A percentile compares a stretch with the other conserved stretches of the same genome.
Conservation (phyloP, 352 stramenopile genomes). For the Globisporangium heterothallicum region DNA sequence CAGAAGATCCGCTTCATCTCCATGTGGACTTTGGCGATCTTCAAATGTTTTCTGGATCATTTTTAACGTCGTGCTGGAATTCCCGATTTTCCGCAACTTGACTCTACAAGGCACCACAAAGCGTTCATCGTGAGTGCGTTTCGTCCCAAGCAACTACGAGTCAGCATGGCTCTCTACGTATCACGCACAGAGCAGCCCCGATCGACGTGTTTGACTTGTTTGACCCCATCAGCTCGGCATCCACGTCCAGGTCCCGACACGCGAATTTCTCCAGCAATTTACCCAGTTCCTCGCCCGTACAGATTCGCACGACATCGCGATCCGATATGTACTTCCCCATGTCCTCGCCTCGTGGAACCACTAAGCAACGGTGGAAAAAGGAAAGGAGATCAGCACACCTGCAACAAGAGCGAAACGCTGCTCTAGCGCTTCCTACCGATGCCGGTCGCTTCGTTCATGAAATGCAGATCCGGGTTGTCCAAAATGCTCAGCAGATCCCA, state of each 20-base stretch:
- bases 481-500: slow-evolving; percentile 45
- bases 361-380: slow-evolving; percentile 6
- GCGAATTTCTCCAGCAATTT: slow-evolving; percentile 64
- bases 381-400: not conserved
- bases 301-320: slow-evolving; percentile 69
- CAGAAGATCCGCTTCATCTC: slow-evolving; percentile 37
- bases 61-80: slow-evolving; percentile 61
- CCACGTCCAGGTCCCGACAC: slow-evolving; percentile 45
- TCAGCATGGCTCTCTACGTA: not conserved
- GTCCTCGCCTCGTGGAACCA: slow-evolving; percentile 46
- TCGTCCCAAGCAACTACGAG: not conserved
- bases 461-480: slow-evolving; percentile 38
- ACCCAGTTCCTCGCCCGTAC: slow-evolving; percentile 48
- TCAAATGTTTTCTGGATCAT: slow-evolving; percentile 70
- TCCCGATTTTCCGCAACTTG: slow-evolving; percentile 62
- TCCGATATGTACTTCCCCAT: slow-evolving; percentile 64
- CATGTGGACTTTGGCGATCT: slow-evolving; percentile 37
- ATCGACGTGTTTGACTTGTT: slow-evolving; percentile 49
- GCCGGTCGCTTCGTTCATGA: slow-evolving; percentile 76
- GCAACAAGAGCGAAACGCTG: not conserved
- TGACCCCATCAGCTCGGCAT: slow-evolving; percentile 57
- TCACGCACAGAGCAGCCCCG: slow-evolving; percentile 44
- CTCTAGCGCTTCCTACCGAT: slow-evolving; percentile 15
- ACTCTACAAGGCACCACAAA: slow-evolving; percentile 22
- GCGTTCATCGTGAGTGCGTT: not conserved